Evolutionary conservation across 441 rosid genomes (phyloP).

Genomic region (Populus hybrid): DNA sequence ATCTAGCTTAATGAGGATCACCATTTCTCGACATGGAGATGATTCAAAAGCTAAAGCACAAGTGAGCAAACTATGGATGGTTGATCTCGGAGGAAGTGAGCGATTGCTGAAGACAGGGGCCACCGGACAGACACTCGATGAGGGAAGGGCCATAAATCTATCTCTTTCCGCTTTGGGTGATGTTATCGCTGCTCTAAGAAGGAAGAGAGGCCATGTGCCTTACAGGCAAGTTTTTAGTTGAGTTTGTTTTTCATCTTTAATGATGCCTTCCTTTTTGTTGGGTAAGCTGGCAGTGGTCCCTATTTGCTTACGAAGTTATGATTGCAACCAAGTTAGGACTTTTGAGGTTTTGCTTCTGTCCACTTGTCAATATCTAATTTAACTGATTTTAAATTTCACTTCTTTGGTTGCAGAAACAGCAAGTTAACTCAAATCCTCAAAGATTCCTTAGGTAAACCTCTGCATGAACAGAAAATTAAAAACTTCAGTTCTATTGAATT

Average conservation of each 20-base stretch:
- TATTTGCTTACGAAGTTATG: neutral
- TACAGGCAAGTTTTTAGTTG: conserved; percentile 61
- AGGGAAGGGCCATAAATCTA: conserved; percentile 86
- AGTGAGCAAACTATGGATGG: conserved; percentile 92
- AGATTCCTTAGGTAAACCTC: conserved; percentile 73
- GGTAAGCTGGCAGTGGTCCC: conserved; percentile 17
- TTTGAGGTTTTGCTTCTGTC: conserved; percentile 15
- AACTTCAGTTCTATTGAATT: neutral
- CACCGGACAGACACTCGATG: conserved; percentile 77
- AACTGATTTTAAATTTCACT: conserved; percentile 18
- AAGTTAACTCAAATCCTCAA: conserved; percentile 92
- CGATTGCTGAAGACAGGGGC: conserved; percentile 81
- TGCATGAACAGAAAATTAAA: neutral
- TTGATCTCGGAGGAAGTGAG: conserved; percentile 95
- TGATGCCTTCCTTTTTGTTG: neutral
- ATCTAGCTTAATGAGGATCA: conserved; percentile 83
- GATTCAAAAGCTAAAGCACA: conserved; percentile 48
- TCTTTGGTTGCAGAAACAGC: conserved; percentile 79
- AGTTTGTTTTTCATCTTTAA: conserved; percentile 6
- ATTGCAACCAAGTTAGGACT: conserved; percentile 3
- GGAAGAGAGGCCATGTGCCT: conserved; percentile 86
- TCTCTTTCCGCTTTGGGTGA: conserved; percentile 93
- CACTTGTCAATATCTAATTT: conserved; percentile 1
- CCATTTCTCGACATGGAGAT: conserved; percentile 54
- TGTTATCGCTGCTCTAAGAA: conserved; percentile 84